Evolutionary conservation across 1,284 basidiomycete genomes (phyloP).

Genomic region (Rhodotorula sp.): DNA sequence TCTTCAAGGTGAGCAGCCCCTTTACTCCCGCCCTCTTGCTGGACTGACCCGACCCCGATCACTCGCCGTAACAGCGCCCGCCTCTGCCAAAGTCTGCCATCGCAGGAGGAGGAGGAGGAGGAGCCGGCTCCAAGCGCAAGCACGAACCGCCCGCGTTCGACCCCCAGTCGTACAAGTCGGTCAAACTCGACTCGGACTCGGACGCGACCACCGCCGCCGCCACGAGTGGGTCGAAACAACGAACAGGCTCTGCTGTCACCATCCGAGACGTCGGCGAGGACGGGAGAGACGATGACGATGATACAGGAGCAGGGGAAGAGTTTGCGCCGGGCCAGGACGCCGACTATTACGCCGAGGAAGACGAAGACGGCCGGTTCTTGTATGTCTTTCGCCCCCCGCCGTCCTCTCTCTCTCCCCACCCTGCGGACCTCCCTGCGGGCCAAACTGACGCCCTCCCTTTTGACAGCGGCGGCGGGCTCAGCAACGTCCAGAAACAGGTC

Average conservation of each 20-base stretch:
- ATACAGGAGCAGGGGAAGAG: slow-evolving; percentile 12
- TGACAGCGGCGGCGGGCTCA: slow-evolving; percentile 72
- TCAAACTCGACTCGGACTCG: slow-evolving; percentile 49
- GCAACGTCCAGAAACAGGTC: slow-evolving; percentile 84
- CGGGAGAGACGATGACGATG: slow-evolving; percentile 48
- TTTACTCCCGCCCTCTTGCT: too few relatives aligned
- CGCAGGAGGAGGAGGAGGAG: neutral
- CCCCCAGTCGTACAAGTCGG: slow-evolving; percentile 25
- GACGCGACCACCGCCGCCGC: slow-evolving; percentile 10
- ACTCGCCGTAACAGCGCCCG: slow-evolving; percentile 21
- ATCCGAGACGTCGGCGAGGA: slow-evolving; percentile 52
- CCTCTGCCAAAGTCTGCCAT: slow-evolving; percentile 31
- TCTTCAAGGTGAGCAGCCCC: slow-evolving; percentile 28
- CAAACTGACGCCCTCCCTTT: neutral
- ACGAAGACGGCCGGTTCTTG: slow-evolving; percentile 85
- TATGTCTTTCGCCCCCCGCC: slow-evolving; percentile 1
- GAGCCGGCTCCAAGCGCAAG: slow-evolving; percentile 31
- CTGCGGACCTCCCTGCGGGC: too few relatives aligned
- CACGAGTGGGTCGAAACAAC: neutral
- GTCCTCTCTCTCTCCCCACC: neutral
- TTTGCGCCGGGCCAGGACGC: slow-evolving; percentile 67
- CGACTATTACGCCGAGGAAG: slow-evolving; percentile 85
- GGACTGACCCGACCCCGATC: neutral
- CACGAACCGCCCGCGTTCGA: slow-evolving; percentile 25
- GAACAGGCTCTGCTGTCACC: slow-evolving; percentile 15